phyloP scores from a whole-genome alignment of 2,329 filamentous ascomycete species.

The Aspergillaceae sp. region DNA sequence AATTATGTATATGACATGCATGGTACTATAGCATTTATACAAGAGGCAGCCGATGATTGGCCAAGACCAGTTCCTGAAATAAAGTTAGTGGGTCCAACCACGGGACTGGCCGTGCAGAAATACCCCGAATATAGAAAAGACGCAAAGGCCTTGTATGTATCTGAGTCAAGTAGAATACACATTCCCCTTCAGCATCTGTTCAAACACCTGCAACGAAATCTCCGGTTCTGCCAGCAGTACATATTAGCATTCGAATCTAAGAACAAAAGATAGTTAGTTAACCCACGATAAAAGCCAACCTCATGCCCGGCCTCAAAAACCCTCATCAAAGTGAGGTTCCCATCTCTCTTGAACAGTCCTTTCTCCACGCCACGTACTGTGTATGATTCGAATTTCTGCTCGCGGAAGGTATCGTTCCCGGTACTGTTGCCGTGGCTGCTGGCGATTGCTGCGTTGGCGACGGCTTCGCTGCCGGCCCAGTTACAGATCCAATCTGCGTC shows the following conservation, averaged over 20 bases:
- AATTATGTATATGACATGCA: no score
- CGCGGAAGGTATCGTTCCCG: conserved; percentile 34
- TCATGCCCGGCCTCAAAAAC: conserved; percentile 44
- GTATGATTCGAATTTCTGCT: conserved; percentile 34
- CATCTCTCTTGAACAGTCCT: conserved; percentile 45
- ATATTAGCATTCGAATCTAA: conserved; percentile 10
- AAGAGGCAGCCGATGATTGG: no score
- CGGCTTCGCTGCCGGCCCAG: conserved; percentile 45
- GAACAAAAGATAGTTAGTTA: conserved; percentile 12
- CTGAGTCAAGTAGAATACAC: conserved; percentile 12
- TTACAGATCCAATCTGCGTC: conserved; percentile 54
- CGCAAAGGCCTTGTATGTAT: no score
- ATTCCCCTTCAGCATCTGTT: conserved; percentile 34
- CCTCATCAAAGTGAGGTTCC: conserved; percentile 43
- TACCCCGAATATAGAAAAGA: no score
- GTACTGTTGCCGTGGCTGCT: no score
- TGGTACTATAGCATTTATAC: no score
- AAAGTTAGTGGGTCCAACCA: no score
- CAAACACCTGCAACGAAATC: conserved; percentile 39
- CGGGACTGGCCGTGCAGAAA: no score
- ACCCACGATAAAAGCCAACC: conserved; percentile 43
- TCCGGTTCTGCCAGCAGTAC: conserved; percentile 28
- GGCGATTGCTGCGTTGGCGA: conserved; percentile 30
- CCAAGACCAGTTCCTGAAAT: no score
- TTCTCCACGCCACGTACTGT: conserved; percentile 41